Percentiles rank a stretch among this genome's conserved stretches.
Evolutionary conservation across 169 alveolate species (phyloP).

Genomic region (Plasmodium vivax): DNA sequence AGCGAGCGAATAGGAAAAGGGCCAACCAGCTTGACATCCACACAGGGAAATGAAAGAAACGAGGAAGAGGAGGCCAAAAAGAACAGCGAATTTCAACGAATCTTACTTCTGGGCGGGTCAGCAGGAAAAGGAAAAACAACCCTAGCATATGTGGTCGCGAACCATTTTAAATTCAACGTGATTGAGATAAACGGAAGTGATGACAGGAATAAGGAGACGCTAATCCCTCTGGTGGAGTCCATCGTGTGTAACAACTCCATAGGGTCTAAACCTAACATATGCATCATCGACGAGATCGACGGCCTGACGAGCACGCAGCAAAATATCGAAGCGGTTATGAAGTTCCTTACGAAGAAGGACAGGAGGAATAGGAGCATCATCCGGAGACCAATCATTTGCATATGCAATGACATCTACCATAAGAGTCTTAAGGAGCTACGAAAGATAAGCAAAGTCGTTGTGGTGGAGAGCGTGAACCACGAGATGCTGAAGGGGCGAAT

Average conservation of each 20-base stretch:
- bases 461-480: constrained; percentile 78
- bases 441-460: constrained; percentile 80
- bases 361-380: constrained; percentile 37
- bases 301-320: constrained; percentile 95
- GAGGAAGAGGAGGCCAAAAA: constrained; percentile 21
- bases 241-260: constrained; percentile 81
- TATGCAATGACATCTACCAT: constrained; percentile 93
- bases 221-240: constrained; percentile 80
- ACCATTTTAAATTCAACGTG: constrained; percentile 92
- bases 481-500: constrained; percentile 76
- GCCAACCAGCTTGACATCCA: neutral
- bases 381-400: constrained; percentile 96
- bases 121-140: constrained; percentile 98
- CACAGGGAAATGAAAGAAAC: neutral
- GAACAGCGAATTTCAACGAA: constrained; percentile 69
- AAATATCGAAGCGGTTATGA: constrained; percentile 62
- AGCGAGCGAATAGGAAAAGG: constrained; percentile 28
- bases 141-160: constrained; percentile 90
- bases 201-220: constrained; percentile 91
- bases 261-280: constrained; percentile 82
- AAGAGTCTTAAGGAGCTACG: constrained; percentile 84
- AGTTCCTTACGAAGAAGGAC: constrained; percentile 72
- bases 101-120: constrained; percentile 93
- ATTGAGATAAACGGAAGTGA: constrained; percentile 97
- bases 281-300: constrained; percentile 97